A percentile compares a stretch with the other conserved stretches of the same genome.
Conservation (phyloP, 176 grass and related monocot species). For the Carex pumila region DNA sequence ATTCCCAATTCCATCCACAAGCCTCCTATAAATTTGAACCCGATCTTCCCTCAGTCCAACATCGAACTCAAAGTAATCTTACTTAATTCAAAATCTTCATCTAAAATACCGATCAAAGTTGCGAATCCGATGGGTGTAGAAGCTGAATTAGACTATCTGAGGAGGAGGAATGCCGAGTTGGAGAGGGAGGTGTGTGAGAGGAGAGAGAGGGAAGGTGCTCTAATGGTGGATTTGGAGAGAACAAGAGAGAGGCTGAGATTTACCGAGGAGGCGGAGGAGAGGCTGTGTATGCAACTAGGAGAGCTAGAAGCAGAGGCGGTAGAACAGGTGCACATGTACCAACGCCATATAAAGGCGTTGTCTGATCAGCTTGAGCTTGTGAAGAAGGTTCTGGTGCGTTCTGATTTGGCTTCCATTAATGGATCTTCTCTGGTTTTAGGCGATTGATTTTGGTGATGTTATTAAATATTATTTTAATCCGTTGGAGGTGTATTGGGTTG, state of each 20-base stretch:
- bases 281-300: conserved; percentile 60
- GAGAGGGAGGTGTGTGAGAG: conserved; percentile 49
- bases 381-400: conserved; percentile 21
- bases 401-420: not conserved
- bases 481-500: not conserved
- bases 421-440: conserved; percentile 1
- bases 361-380: conserved; percentile 44
- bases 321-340: conserved; percentile 39
- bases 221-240: conserved; percentile 53
- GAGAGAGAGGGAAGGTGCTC: conserved; percentile 46
- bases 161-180: conserved; percentile 46
- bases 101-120: not conserved
- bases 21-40: not conserved
- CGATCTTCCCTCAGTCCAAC: not conserved
- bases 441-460: not conserved
- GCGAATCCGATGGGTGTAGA: not conserved
- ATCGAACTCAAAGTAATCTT: not conserved
- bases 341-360: conserved; percentile 39
- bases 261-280: conserved; percentile 74
- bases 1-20: not conserved
- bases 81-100: not conserved
- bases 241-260: conserved; percentile 37
- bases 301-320: conserved; percentile 78
- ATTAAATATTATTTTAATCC: not conserved
- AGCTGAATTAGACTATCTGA: conserved; percentile 34